phyloP scores from a whole-genome alignment of 2,329 filamentous ascomycete genomes.

The Trichoderma afroharzianum region DNA sequence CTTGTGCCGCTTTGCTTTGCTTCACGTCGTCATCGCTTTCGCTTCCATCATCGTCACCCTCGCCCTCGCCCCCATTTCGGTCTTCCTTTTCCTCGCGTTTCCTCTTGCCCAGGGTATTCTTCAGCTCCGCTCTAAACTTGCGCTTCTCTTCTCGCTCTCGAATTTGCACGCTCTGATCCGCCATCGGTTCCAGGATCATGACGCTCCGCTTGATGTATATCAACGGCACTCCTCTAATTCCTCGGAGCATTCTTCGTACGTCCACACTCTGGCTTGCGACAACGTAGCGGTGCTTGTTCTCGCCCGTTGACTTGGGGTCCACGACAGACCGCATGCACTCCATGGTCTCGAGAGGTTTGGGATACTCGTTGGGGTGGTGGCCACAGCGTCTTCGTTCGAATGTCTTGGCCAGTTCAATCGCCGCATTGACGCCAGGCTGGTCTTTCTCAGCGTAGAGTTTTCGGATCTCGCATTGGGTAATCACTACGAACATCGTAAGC shows the following conservation, averaged over 20 bases:
- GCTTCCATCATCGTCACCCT: slow-evolving; percentile 36
- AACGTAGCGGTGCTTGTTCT: slow-evolving; percentile 76
- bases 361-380: slow-evolving; percentile 69
- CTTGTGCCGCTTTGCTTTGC: slow-evolving; percentile 23
- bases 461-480: slow-evolving; percentile 77
- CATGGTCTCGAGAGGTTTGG: slow-evolving; percentile 63
- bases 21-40: slow-evolving; percentile 22
- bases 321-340: slow-evolving; percentile 74
- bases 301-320: slow-evolving; percentile 67
- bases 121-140: slow-evolving; percentile 71
- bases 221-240: slow-evolving; percentile 68
- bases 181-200: slow-evolving; percentile 71
- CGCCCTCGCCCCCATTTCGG: slow-evolving; percentile 24
- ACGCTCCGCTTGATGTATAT: slow-evolving; percentile 77
- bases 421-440: slow-evolving; percentile 50
- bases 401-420: slow-evolving; percentile 71
- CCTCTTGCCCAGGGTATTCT: slow-evolving; percentile 46
- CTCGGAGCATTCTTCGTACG: slow-evolving; percentile 60
- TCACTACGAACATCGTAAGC: slow-evolving; percentile 49
- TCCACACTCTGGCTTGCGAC: slow-evolving; percentile 70
- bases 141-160: slow-evolving; percentile 66
- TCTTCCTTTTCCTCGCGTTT: slow-evolving; percentile 47
- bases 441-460: slow-evolving; percentile 66
- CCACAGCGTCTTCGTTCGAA: slow-evolving; percentile 75
- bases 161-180: slow-evolving; percentile 58